Base-by-base conservation (phyloP, 441 rosid genomes). In the Arabidopsis hybrid region DNA sequence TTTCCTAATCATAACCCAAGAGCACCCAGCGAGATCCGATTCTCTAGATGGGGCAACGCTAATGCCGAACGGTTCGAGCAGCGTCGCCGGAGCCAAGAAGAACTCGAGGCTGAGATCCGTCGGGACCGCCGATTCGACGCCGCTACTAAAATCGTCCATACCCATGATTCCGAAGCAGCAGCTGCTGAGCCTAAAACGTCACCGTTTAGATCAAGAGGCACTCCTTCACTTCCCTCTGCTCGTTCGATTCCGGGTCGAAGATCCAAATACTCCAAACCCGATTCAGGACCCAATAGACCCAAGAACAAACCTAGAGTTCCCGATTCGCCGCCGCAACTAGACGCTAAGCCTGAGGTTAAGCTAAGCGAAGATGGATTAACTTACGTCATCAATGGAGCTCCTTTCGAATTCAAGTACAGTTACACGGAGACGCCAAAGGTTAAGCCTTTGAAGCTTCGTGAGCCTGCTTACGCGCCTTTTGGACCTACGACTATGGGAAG, bases 351-450 rank as follows among this genome's bases (percentile, higher is more conserved):
- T 0, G 75, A 74, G 8, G 77, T 95, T n/a, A 76, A 80, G 61
- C 55, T 92, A 14, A 84, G 89, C 60, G 92, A 89, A 1, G 91
- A 88, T 39, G 99, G 99, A 31, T 51, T 91, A 42, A 78, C 96
- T 35, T 92, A 86, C 70, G 86, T 89, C 53, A 83, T 92, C 62
- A 83, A 95, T 63, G 97, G 97, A 45, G 95, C 97, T 57, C 97
- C 99, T n/a, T 95, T 88, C 39, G 96, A 92, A 85, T 92, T 95
- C 82, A 88, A 91, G 77, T 95, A 95, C 81, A 95, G 99, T 76
- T 95, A 95, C 81, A 92, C 99, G 13, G 97, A 92, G 85, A 84
- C 94, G 49, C 97, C 99, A 12, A 95, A 88, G 71, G 84, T 77
- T 52, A 87, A 84, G 85, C 97, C 99, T 11, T 62, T 91, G 59